A percentile compares a stretch with the other conserved stretches of the same genome.
These are phyloP conservation scores for Galerina sulciceps DNA, from an alignment of 768 basidiomycete genomes.

Conservation along the genomic window DNA sequence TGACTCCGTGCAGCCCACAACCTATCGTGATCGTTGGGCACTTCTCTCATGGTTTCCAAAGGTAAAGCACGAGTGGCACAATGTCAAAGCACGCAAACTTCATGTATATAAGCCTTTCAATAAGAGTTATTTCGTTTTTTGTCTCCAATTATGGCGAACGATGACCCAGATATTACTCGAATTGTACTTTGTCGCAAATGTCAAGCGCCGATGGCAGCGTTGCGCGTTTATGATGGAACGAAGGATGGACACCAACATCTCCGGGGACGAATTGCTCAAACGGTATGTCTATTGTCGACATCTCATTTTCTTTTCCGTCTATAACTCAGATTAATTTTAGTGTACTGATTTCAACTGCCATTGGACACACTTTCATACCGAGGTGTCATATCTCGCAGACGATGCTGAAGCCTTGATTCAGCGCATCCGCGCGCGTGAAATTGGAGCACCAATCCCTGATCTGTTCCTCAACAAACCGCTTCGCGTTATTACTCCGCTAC, in stretches of 20 bases:
- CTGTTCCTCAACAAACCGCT: constrained; percentile 1
- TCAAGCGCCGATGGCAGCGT: not conserved
- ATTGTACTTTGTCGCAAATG: not conserved
- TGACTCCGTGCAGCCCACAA: no score
- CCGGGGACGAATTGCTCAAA: constrained; percentile 8
- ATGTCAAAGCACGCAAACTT: not conserved
- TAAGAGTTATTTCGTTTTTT: not conserved
- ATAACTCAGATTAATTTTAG: not conserved
- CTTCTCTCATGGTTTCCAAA: no score
- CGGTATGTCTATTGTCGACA: not conserved
- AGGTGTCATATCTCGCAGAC: not conserved
- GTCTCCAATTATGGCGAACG: not conserved
- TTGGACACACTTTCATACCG: constrained; percentile 1
- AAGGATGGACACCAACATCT: not conserved
- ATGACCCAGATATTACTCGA: not conserved
- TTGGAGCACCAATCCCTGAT: not conserved
- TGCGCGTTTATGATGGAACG: constrained; percentile 13
- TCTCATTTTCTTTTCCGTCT: not conserved
- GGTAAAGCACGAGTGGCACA: not conserved
- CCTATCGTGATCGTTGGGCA: no score
- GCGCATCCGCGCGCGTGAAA: constrained; percentile 3
- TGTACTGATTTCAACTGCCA: constrained; percentile 8
- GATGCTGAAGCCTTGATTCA: constrained; percentile 9
- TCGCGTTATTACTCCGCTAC: constrained; percentile 1
- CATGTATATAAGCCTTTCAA: not conserved